Percentiles rank a stretch among this genome's conserved stretches.
Evolutionary conservation across 2,329 filamentous ascomycete species (phyloP).

Genomic region (Talaromyces piceae): DNA sequence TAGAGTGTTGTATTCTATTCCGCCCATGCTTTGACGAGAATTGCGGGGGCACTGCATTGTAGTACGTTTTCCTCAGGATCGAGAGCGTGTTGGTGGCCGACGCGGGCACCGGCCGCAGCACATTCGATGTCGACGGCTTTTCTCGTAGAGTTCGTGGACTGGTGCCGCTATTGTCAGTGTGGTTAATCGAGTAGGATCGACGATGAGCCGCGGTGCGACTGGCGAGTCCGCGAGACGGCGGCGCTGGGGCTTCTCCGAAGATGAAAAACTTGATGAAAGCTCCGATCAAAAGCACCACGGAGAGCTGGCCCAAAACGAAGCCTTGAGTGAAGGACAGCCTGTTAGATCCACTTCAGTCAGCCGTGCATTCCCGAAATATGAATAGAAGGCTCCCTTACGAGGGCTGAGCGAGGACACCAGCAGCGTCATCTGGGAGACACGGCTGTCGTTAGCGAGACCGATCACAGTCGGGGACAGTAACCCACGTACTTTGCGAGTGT

Average conservation of each 20-base stretch:
- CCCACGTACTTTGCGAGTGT: slow-evolving; percentile 12
- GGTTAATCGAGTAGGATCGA: slow-evolving; percentile 59
- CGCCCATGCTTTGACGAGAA: slow-evolving; percentile 34
- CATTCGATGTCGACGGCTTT: slow-evolving; percentile 54
- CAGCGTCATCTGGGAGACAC: slow-evolving; percentile 11
- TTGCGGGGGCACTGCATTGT: slow-evolving; percentile 54
- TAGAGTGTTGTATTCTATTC: slow-evolving; percentile 48
- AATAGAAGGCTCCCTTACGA: slow-evolving; percentile 10
- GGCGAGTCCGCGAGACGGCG: slow-evolving; percentile 69
- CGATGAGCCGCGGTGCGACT: slow-evolving; percentile 72
- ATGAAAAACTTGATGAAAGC: slow-evolving; percentile 99
- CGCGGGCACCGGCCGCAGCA: slow-evolving; percentile 63
- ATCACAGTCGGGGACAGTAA: background rate
- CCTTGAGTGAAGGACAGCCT: slow-evolving; percentile 90
- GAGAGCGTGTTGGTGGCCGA: slow-evolving; percentile 73
- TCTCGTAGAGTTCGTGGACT: slow-evolving; percentile 28
- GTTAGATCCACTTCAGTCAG: slow-evolving; percentile 3
- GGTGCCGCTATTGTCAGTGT: slow-evolving; percentile 18
- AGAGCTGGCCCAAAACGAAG: slow-evolving; percentile 85
- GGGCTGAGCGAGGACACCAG: slow-evolving; percentile 12
- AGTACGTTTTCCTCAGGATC: slow-evolving; percentile 94
- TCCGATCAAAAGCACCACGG: slow-evolving; percentile 81
- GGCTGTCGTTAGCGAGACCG: slow-evolving; percentile 1
- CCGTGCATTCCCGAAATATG: background rate
- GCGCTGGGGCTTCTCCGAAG: slow-evolving; percentile 83